Evolutionary conservation across 768 basidiomycete species (phyloP), one percentile per base, ranked within the genome.

Genomic region (Trametes cubensis): DNA sequence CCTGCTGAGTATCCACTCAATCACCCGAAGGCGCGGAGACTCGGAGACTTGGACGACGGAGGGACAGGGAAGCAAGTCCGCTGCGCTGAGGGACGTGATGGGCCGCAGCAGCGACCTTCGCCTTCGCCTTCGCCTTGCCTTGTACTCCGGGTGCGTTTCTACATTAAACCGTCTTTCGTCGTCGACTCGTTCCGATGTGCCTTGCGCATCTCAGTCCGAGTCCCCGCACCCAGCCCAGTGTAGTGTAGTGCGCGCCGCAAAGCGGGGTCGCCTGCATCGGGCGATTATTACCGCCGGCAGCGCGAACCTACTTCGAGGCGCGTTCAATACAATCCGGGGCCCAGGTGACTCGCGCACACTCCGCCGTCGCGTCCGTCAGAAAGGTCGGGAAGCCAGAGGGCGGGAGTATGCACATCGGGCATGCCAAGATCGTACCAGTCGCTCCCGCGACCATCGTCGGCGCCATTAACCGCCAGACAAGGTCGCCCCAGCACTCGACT

Each of bases 381-480:
- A 49, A 26, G 25, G 14, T 6, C 6, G 11, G 10, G 48, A 49
- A 26, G 20, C 20, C 23, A 13, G 15, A 23, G 28, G 48, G 48
- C 48, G 26, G 48, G 48, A 49, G 48, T 34, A 11, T 34, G 48
- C 4, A 17, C 48, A 23, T 34, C 34, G 34, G 34, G 34, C 34
- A 49, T 28, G 48, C 48, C 48, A 49, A 49, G 48, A 49, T 1
- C 6, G 48, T 15, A 2, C 34, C 51, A 10, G 26, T 8, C 15
- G 39, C 47, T 58, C 56, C 45, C 56, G 56, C 56, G 56, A 49
- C 56, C 46, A 47, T 58, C 56, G 56, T 49, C 56, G 38, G 56
- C 56, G 46, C 46, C 45, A 57, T 34, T 34, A 34, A 11, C 11
- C 10, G 34, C 34, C 34, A 34, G 34, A 34, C 34, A 34, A 34